phyloP scores from a whole-genome alignment of 345 rosid species.

The Salix viminalis region DNA sequence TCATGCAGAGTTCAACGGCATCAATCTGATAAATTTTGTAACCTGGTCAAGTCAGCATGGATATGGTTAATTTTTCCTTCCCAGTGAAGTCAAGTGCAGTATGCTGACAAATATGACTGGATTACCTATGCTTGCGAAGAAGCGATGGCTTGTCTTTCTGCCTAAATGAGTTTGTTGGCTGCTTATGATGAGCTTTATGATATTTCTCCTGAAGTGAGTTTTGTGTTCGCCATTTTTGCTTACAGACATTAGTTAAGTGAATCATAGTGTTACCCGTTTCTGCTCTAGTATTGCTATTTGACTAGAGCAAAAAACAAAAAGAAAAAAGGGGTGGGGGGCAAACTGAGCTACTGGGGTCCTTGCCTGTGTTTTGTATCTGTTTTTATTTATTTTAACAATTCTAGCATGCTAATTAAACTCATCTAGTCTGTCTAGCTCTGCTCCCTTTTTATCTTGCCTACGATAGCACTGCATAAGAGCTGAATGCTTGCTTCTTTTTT shows the following conservation, averaged over 20 bases:
- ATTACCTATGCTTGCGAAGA: background rate
- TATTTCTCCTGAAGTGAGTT: background rate
- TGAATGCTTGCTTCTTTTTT: no score
- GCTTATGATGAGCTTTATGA: background rate
- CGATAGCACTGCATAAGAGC: no score
- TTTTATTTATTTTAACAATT: background rate
- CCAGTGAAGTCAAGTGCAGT: background rate
- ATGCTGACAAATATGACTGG: background rate
- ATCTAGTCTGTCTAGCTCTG: no score
- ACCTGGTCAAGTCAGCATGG: background rate
- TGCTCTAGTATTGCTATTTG: background rate
- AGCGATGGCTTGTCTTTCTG: background rate
- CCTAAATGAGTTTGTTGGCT: conserved; percentile 2
- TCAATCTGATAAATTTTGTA: background rate
- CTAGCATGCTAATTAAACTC: background rate
- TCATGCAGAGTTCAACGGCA: conserved; percentile 7
- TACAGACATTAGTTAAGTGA: background rate
- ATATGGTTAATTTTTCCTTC: background rate
- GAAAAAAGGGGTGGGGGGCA: no score
- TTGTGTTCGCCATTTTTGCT: conserved; percentile 8
- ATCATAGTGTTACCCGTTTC: background rate
- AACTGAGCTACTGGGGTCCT: background rate
- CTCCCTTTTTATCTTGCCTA: no score
- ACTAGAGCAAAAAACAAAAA: background rate
- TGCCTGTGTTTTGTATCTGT: background rate